phyloP scores from a whole-genome alignment of 169 alveolate genomes.

The Cystoisospora suis region DNA sequence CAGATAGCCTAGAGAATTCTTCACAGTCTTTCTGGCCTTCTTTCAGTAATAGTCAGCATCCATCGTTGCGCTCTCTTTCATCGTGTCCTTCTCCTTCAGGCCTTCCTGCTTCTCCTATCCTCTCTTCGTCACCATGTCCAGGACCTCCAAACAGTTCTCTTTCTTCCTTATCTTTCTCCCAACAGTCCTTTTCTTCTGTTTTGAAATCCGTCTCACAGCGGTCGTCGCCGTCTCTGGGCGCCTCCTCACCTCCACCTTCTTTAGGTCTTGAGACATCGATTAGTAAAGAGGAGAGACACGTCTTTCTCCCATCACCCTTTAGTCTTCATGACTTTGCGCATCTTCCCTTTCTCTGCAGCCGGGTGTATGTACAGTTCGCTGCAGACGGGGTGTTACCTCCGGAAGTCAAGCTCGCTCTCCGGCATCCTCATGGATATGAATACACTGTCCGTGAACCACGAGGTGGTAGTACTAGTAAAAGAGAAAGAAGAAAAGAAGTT shows the following conservation, averaged over 20 bases:
- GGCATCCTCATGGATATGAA: conserved; percentile 53
- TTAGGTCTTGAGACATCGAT: neutral
- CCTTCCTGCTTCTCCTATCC: neutral
- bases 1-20: too few relatives aligned
- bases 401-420: conserved; percentile 53
- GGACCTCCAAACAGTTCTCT: neutral
- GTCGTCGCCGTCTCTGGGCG: neutral
- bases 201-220: neutral
- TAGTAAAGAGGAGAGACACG: too few relatives aligned
- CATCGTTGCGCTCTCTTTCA: too few relatives aligned
- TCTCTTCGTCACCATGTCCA: too few relatives aligned
- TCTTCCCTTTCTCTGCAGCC: neutral
- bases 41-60: too few relatives aligned
- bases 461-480: neutral
- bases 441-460: neutral
- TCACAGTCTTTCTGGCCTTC: neutral
- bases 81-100: conserved; percentile 3
- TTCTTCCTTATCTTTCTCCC: neutral
- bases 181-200: neutral
- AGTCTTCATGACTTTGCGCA: neutral
- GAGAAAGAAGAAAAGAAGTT: neutral
- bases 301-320: neutral
- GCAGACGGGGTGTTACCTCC: conserved; percentile 29
- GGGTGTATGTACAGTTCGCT: conserved; percentile 5
- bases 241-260: neutral